A percentile compares a stretch with the other conserved stretches of the same genome.
Evolutionary conservation across 306 rosid genomes (phyloP).

Genomic region (Casuarina cunninghamiana): DNA sequence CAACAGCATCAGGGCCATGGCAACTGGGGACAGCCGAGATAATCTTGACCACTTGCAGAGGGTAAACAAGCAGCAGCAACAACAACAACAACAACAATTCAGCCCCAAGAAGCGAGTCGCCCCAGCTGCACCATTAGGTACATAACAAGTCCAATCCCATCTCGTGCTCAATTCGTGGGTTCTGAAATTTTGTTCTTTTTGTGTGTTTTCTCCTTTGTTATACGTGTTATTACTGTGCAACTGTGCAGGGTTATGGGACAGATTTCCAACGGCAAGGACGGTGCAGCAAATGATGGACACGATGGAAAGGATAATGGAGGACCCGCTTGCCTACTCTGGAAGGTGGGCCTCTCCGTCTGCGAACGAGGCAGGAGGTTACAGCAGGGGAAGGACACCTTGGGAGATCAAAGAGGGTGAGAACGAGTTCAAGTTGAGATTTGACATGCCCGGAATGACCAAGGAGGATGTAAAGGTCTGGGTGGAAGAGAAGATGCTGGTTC

Average conservation of each 20-base stretch:
- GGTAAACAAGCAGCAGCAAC: slow-evolving; percentile 10
- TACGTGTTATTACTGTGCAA: too few species aligned
- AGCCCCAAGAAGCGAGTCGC: slow-evolving; percentile 43
- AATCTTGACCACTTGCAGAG: slow-evolving; percentile 53
- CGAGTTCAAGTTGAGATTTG: slow-evolving; percentile 86
- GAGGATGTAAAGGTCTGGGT: slow-evolving; percentile 86
- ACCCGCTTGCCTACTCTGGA: slow-evolving; percentile 52
- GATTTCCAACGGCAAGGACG: slow-evolving; percentile 74
- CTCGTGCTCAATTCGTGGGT: background rate
- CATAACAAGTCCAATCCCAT: background rate
- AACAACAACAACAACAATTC: slow-evolving; percentile 1
- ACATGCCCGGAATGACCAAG: slow-evolving; percentile 87
- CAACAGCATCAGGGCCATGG: slow-evolving; percentile 39
- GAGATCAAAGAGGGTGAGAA: slow-evolving; percentile 68
- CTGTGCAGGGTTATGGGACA: slow-evolving; percentile 68
- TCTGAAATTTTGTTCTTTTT: background rate
- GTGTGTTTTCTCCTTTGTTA: background rate
- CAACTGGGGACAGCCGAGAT: slow-evolving; percentile 45
- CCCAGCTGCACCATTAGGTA: slow-evolving; percentile 56
- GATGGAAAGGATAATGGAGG: slow-evolving; percentile 79
- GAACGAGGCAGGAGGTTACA: slow-evolving; percentile 44
- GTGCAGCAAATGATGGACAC: slow-evolving; percentile 88
- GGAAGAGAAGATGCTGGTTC: slow-evolving; percentile 77
- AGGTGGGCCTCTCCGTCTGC: slow-evolving; percentile 44
- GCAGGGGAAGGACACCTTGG: slow-evolving; percentile 83